Evolutionary conservation across 78 protist genomes (phyloP).

Genomic region (Dictyostelium firmibasis): DNA sequence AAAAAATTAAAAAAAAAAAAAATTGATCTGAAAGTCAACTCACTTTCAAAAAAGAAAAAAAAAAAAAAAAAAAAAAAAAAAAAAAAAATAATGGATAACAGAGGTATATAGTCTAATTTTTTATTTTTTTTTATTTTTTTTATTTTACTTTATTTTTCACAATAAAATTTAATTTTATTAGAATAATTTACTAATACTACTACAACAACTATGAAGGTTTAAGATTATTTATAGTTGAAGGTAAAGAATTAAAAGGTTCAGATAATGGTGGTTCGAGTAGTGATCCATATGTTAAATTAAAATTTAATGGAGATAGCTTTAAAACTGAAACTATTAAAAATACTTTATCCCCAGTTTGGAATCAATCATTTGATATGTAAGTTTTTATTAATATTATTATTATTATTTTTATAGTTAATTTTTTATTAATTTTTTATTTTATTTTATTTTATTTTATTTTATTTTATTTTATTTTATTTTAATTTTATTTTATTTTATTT

Average conservation of each 20-base stretch:
- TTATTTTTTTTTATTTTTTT: not conserved
- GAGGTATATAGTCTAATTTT: not conserved
- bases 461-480: not conserved
- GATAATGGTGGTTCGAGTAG: not conserved
- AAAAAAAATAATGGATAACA: not conserved
- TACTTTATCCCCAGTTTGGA: constrained; percentile 45
- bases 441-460: not conserved
- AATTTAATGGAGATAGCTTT: not conserved
- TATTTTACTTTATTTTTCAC: not conserved
- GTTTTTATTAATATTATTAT: not conserved
- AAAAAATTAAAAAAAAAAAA: no score
- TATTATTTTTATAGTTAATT: no score
- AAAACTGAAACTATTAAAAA: constrained; percentile 36
- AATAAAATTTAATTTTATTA: not conserved
- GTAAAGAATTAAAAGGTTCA: constrained; percentile 20
- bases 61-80: no score
- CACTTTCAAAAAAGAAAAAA: no score
- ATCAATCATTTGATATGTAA: not conserved
- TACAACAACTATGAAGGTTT: not conserved
- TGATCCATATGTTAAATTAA: constrained; percentile 31
- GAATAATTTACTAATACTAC: not conserved
- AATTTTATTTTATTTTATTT: not conserved
- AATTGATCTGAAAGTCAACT: no score
- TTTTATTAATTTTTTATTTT: not conserved
- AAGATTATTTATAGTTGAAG: constrained; percentile 22